A percentile compares a stretch with the other conserved stretches of the same genome.
Conservation (phyloP, 2,329 filamentous ascomycete genomes). For the Massarina eburnea region DNA sequence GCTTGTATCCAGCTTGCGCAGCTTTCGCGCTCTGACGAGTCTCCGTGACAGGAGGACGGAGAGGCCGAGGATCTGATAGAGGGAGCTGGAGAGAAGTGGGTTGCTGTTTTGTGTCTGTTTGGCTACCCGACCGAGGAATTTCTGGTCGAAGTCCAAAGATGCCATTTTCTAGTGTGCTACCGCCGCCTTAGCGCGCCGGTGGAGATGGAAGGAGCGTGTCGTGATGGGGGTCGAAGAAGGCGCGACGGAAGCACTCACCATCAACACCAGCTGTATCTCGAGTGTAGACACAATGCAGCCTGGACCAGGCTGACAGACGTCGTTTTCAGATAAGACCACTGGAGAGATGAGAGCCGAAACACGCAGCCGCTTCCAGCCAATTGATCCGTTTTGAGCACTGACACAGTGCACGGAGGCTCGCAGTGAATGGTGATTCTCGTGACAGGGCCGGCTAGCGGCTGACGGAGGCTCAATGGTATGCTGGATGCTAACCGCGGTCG, state of each 20-base stretch:
- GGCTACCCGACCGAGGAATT: slow-evolving; percentile 89
- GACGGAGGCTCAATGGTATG: slow-evolving; percentile 10
- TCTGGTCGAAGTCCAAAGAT: slow-evolving; percentile 95
- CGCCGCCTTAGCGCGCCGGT: slow-evolving; percentile 8
- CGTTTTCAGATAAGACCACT: slow-evolving; percentile 19
- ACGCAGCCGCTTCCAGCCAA: slow-evolving; percentile 31
- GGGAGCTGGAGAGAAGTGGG: slow-evolving; percentile 74
- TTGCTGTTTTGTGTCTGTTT: slow-evolving; percentile 76
- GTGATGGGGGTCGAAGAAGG: not conserved
- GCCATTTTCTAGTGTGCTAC: slow-evolving; percentile 65
- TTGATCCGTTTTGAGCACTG: slow-evolving; percentile 31
- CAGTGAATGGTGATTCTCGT: slow-evolving; percentile 38
- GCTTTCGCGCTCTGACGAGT: slow-evolving; percentile 78
- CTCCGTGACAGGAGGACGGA: slow-evolving; percentile 86
- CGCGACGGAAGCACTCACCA: slow-evolving; percentile 22
- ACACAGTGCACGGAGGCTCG: slow-evolving; percentile 27
- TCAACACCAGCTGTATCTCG: slow-evolving; percentile 36
- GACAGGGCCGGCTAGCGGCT: slow-evolving; percentile 26
- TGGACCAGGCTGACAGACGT: slow-evolving; percentile 35
- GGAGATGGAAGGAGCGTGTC: slow-evolving; percentile 1
- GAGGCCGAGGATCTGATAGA: slow-evolving; percentile 89
- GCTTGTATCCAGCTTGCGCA: slow-evolving; percentile 79
- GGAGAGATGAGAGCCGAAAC: slow-evolving; percentile 32
- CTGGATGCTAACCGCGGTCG: slow-evolving; percentile 22
- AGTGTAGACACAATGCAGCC: slow-evolving; percentile 35